Conservation (phyloP, 2,329 filamentous ascomycete species). For the Simplicillium sp. region DNA sequence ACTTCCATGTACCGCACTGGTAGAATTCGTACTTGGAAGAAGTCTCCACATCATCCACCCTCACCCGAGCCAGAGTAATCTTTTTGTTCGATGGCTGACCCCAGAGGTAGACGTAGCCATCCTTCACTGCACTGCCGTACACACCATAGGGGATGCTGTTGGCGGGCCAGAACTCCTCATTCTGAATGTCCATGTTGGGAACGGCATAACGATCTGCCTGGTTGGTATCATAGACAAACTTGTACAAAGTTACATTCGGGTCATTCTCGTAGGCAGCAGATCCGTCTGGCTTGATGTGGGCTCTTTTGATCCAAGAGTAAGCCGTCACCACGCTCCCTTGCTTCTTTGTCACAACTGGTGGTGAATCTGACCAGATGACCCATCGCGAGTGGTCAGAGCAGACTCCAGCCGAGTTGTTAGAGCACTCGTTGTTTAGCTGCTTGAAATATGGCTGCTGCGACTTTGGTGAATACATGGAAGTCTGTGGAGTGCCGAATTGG, state of each 20-base stretch:
- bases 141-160: neutral
- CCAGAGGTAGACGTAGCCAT: neutral
- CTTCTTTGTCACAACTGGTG: neutral
- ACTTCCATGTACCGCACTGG: neutral
- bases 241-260: neutral
- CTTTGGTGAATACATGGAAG: neutral
- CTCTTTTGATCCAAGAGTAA: neutral
- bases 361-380: neutral
- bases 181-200: neutral
- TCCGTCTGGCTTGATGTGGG: neutral
- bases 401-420: neutral
- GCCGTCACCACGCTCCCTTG: neutral
- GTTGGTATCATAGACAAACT: neutral
- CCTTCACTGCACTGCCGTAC: neutral
- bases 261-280: neutral
- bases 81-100: neutral
- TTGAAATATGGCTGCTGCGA: neutral
- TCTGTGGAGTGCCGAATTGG: neutral
- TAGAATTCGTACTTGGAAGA: neutral
- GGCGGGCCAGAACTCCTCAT: neutral
- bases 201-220: neutral
- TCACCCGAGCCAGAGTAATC: neutral
- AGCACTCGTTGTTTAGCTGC: neutral
- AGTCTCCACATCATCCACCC: neutral
- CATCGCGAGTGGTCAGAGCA: neutral